Evolutionary conservation across 1,284 basidiomycete species (phyloP).

Genomic region (Lignosus rhinocerotis): DNA sequence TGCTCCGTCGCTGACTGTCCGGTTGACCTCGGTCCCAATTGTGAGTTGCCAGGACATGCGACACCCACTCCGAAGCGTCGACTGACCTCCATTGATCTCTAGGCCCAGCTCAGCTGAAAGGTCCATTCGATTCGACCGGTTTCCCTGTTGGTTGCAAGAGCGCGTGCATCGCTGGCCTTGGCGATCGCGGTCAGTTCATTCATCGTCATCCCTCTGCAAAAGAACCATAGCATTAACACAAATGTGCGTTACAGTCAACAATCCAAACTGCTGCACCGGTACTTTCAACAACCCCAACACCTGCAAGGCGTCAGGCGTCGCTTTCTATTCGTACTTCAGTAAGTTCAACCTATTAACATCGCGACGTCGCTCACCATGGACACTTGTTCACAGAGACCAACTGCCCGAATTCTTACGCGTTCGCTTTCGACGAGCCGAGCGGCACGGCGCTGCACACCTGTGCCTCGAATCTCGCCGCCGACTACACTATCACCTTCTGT

Average conservation of each 20-base stretch:
- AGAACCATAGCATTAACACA: background rate
- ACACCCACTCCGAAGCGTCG: constrained; percentile 29
- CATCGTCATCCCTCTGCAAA: too few species aligned
- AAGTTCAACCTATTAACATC: constrained; percentile 18
- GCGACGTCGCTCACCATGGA: background rate
- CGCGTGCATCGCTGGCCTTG: constrained; percentile 42
- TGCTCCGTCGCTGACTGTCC: constrained; percentile 53
- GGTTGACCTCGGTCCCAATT: constrained; percentile 52
- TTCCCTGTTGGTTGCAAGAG: constrained; percentile 46
- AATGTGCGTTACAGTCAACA: constrained; percentile 28
- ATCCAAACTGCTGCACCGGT: constrained; percentile 48
- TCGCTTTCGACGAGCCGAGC: constrained; percentile 50
- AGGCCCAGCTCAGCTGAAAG: constrained; percentile 41
- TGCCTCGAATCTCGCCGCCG: constrained; percentile 34
- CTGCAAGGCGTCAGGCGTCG: constrained; percentile 43
- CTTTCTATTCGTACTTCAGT: constrained; percentile 50
- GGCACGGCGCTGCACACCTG: constrained; percentile 50
- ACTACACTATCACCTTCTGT: constrained; percentile 55
- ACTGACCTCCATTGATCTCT: constrained; percentile 26
- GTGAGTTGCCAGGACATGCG: constrained; percentile 29
- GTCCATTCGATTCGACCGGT: constrained; percentile 40
- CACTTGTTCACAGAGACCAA: constrained; percentile 35
- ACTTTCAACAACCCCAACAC: constrained; percentile 41
- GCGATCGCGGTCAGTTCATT: constrained; percentile 31
- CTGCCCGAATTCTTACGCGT: constrained; percentile 51